Conservation (phyloP, 192 early-diverging fungal species). For the Coemansia sp. region DNA sequence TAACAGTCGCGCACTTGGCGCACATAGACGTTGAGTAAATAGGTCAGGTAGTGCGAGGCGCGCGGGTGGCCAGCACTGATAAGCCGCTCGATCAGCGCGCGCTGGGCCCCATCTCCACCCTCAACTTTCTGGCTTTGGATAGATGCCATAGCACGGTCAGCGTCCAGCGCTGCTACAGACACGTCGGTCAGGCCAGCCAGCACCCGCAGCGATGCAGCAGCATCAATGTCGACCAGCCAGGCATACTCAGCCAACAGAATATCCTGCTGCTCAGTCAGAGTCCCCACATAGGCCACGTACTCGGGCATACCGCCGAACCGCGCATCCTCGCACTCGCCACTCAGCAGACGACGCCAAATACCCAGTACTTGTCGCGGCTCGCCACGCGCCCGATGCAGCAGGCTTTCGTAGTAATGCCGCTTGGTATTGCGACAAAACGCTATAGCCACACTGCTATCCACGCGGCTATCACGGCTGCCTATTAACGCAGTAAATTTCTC, state of each 20-base stretch:
- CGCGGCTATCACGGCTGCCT: slow-evolving; percentile 2
- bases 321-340: slow-evolving; percentile 16
- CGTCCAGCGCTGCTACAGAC: slow-evolving; percentile 27
- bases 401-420: slow-evolving; percentile 40
- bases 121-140: slow-evolving; percentile 8
- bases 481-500: slow-evolving; percentile 21
- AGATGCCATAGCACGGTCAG: slow-evolving; percentile 20
- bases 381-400: slow-evolving; percentile 29
- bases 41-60: slow-evolving; percentile 45
- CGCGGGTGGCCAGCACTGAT: slow-evolving; percentile 20
- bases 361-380: slow-evolving; percentile 20
- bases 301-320: slow-evolving; percentile 42
- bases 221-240: slow-evolving; percentile 27
- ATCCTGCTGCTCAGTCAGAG: slow-evolving; percentile 15
- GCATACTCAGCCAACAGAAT: slow-evolving; percentile 21
- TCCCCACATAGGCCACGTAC: slow-evolving; percentile 26
- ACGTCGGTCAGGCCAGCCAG: slow-evolving; percentile 14
- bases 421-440: slow-evolving; percentile 18
- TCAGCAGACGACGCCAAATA: slow-evolving; percentile 34
- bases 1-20: slow-evolving; percentile 37
- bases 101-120: slow-evolving; percentile 19
- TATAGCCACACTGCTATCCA: slow-evolving; percentile 24
- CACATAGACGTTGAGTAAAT: slow-evolving; percentile 41
- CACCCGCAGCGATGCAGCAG: slow-evolving; percentile 20
- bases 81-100: slow-evolving; percentile 47